Percentiles rank a stretch among this genome's conserved stretches.
These are phyloP conservation scores for Candida incommunis DNA, from an alignment of 805 yeast species.

Conservation along the genomic window DNA sequence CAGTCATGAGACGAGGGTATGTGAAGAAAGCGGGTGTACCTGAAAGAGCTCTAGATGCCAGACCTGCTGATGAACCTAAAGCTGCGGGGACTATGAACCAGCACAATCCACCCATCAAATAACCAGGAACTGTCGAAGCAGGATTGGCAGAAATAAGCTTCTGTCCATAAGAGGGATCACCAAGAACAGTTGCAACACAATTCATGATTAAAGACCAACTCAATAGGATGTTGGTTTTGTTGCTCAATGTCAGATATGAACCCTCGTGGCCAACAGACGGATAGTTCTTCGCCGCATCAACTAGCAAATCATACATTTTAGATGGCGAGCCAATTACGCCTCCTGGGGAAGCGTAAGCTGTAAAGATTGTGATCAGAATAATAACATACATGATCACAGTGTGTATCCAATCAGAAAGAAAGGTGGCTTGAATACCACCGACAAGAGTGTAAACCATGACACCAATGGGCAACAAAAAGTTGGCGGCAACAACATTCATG, in stretches of 20 bases:
- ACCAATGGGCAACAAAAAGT: slow-evolving; percentile 31
- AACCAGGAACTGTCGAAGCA: slow-evolving; percentile 22
- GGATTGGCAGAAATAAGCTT: slow-evolving; percentile 31
- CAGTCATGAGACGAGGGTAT: slow-evolving; percentile 27
- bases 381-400: slow-evolving; percentile 31
- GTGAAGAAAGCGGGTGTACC: slow-evolving; percentile 24
- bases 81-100: slow-evolving; percentile 27
- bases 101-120: slow-evolving; percentile 24
- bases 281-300: slow-evolving; percentile 20
- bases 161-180: slow-evolving; percentile 27
- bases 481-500: slow-evolving; percentile 31
- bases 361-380: slow-evolving; percentile 22
- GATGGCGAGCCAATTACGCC: slow-evolving; percentile 30
- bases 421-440: slow-evolving; percentile 39
- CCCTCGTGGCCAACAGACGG: slow-evolving; percentile 22
- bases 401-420: slow-evolving; percentile 38
- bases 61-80: slow-evolving; percentile 24
- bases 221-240: slow-evolving; percentile 20
- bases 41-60: slow-evolving; percentile 24
- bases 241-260: slow-evolving; percentile 21
- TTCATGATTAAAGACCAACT: slow-evolving; percentile 22
- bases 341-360: slow-evolving; percentile 24
- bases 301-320: slow-evolving; percentile 28
- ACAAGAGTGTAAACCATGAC: slow-evolving; percentile 34
- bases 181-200: slow-evolving; percentile 22